Evolutionary conservation across 2,329 filamentous ascomycete species (phyloP), one percentile per base, ranked within the genome.

Genomic region (Apiospora hydei): DNA sequence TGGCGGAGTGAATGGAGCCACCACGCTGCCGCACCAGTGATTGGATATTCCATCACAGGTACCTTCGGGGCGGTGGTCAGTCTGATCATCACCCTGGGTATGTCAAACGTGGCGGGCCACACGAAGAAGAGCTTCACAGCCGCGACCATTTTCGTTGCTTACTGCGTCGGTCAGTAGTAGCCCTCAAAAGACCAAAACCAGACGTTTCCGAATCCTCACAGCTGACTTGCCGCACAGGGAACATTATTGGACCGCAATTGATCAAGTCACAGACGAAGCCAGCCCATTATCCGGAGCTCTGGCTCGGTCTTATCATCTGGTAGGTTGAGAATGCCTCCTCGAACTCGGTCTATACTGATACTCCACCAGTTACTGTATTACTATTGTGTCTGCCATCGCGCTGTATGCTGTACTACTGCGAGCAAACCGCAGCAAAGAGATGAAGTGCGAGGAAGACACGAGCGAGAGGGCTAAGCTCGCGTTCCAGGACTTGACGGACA

Each of bases 41-140:
- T 89, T 0, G 93, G 92, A 0, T 95, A 94, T 79, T 89, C 90
- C 0, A 87, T 95, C 47, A 92, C 91, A 1, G 92, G 92, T 0
- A 93, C 91, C 75, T 94, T 94, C 74, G 92, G 92, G 0, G 90
- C 89, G 0, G 91, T 93, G 0, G 92, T 93, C 0, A 91, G 89
- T 61, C 83, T 88, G 57, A 83, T 85, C 70, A 86, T 89, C 74
- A 85, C 85, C 0, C 74, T 88, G 7, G 85, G 85, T 46, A 87
- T 87, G 85, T 88, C 89, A 14, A 95, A 95, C 75, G 91, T 94
- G 0, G 92, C 92, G 0, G 93, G 93, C 0, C 88, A 92, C 34
- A 94, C 92, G 0, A 95, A 95, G 83, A 94, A 94, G 84, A 92
- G 90, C 74, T 91, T 92, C 77, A 94, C 93, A 86, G 91, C 92